phyloP scores from a whole-genome alignment of 2,329 filamentous ascomycete species.

The Calonectria montana region DNA sequence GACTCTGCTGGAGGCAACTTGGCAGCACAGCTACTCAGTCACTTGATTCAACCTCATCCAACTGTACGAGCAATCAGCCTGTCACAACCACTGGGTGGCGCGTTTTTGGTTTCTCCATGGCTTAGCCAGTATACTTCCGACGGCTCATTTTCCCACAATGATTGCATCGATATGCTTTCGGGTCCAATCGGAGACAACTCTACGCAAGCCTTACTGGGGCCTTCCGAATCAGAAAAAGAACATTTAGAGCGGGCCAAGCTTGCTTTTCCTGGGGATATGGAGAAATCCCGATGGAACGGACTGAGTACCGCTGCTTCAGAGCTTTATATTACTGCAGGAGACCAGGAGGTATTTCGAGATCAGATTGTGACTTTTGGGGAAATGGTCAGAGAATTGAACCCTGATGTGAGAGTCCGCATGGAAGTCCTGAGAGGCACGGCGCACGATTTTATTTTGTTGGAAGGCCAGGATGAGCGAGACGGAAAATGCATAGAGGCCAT shows the following conservation, averaged over 20 bases:
- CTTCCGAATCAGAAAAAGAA: background rate
- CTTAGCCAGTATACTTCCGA: slow-evolving; percentile 18
- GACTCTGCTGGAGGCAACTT: slow-evolving; percentile 50
- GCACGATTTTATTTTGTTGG: slow-evolving; percentile 29
- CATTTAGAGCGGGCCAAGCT: background rate
- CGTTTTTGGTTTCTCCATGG: slow-evolving; percentile 47
- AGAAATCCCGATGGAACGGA: background rate
- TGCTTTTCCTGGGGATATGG: background rate
- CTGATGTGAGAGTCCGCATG: slow-evolving; percentile 17
- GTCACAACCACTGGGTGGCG: slow-evolving; percentile 39
- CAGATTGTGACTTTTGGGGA: slow-evolving; percentile 2
- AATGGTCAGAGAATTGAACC: slow-evolving; percentile 20
- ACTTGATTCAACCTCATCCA: slow-evolving; percentile 44
- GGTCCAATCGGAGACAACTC: slow-evolving; percentile 1
- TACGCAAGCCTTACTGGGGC: background rate
- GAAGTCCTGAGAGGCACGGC: slow-evolving; percentile 9
- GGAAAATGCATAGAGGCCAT: slow-evolving; percentile 18
- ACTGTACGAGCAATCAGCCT: slow-evolving; percentile 29
- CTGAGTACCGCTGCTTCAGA: background rate
- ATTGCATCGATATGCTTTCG: slow-evolving; percentile 25
- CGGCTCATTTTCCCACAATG: slow-evolving; percentile 18
- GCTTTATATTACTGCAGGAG: slow-evolving; percentile 21
- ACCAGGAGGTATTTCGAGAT: slow-evolving; percentile 26
- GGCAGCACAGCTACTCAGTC: slow-evolving; percentile 43
- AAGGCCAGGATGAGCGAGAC: slow-evolving; percentile 7